Conservation (phyloP, 1,284 basidiomycete species). For the Sanghuangporus weigelae region DNA sequence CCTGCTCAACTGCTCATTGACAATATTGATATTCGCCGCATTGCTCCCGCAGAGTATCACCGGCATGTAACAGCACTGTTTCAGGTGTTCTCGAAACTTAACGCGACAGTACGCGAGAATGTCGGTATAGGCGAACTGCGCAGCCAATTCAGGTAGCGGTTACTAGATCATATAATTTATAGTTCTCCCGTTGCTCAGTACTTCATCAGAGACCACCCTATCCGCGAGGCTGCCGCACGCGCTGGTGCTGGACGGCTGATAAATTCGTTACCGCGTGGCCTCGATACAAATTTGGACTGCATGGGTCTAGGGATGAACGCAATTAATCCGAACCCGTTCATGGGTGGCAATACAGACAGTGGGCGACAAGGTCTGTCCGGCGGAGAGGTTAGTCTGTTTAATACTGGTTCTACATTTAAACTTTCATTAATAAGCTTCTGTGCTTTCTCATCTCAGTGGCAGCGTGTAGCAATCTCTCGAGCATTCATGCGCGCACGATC, state of each 20-base stretch:
- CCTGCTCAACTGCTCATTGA: slow-evolving; percentile 52
- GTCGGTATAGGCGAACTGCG: slow-evolving; percentile 67
- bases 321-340: slow-evolving; percentile 20
- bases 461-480: slow-evolving; percentile 75
- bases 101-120: slow-evolving; percentile 68
- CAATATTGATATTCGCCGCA: slow-evolving; percentile 55
- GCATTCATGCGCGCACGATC: slow-evolving; percentile 79
- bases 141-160: slow-evolving; percentile 18
- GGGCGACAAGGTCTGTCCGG: slow-evolving; percentile 65
- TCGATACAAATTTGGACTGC: slow-evolving; percentile 61
- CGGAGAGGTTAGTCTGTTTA: slow-evolving; percentile 53
- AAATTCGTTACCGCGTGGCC: slow-evolving; percentile 54
- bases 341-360: slow-evolving; percentile 31
- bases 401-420: not conserved
- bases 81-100: slow-evolving; percentile 77
- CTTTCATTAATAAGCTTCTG: not conserved
- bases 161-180: not conserved
- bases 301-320: slow-evolving; percentile 39
- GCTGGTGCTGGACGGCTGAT: slow-evolving; percentile 64
- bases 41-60: slow-evolving; percentile 66
- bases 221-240: slow-evolving; percentile 56
- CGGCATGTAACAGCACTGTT: slow-evolving; percentile 70
- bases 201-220: slow-evolving; percentile 29
- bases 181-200: not conserved
- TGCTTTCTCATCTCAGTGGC: slow-evolving; percentile 54